Evolutionary conservation across 2,329 filamentous ascomycete genomes (phyloP).

Genomic region (Fusarium tupiense): DNA sequence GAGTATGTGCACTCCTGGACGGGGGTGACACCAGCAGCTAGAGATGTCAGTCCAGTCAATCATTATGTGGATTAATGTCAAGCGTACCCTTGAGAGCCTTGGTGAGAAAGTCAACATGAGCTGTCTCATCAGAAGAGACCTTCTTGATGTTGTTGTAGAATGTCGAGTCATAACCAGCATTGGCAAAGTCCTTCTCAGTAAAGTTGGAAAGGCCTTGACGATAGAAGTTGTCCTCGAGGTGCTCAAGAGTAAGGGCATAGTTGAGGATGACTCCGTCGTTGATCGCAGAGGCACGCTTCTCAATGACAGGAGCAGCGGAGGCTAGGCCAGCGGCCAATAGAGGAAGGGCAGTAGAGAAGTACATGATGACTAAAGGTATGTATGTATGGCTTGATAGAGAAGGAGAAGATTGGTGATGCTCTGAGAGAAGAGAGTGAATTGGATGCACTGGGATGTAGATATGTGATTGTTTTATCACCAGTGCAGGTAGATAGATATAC

Average conservation of each 20-base stretch:
- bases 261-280: slow-evolving; percentile 52
- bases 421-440: background rate
- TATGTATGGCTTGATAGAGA: background rate
- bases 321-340: slow-evolving; percentile 24
- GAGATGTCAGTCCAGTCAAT: accelerated
- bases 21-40: slow-evolving; percentile 57
- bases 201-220: slow-evolving; percentile 67
- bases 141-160: slow-evolving; percentile 68
- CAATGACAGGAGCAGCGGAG: slow-evolving; percentile 20
- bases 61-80: accelerated
- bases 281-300: slow-evolving; percentile 25
- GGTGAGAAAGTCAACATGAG: slow-evolving; percentile 34
- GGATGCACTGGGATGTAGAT: background rate
- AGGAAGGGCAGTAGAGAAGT: slow-evolving; percentile 19
- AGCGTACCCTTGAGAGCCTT: slow-evolving; percentile 29
- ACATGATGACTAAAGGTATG: background rate
- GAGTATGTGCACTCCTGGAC: slow-evolving; percentile 65
- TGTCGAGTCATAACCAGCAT: slow-evolving; percentile 58
- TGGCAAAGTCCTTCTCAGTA: slow-evolving; percentile 60
- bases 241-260: slow-evolving; percentile 62
- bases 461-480: background rate
- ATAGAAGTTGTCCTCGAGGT: slow-evolving; percentile 72
- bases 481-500: background rate
- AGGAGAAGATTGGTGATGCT: background rate
- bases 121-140: slow-evolving; percentile 62